Conservation (phyloP, 2,329 filamentous ascomycete species). For the Allantophomopsis cytisporea region DNA sequence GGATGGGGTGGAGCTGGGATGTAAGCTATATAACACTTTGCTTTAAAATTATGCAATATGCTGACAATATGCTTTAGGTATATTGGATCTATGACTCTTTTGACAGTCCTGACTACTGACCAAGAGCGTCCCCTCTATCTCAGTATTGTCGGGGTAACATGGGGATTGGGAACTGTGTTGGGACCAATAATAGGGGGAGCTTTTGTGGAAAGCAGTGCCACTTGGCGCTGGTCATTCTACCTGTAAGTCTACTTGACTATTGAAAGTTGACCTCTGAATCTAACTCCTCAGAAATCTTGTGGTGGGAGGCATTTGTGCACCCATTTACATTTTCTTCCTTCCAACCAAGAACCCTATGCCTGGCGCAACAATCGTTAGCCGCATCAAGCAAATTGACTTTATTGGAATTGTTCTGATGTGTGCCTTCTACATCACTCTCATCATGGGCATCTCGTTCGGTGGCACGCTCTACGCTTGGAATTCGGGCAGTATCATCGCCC, state of each 20-base stretch:
- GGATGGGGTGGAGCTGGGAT: slow-evolving; percentile 30
- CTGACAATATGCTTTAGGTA: no score
- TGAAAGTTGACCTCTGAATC: no score
- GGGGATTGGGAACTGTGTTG: slow-evolving; percentile 30
- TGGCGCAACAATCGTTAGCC: slow-evolving; percentile 1
- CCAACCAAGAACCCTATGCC: slow-evolving; percentile 20
- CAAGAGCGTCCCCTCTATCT: slow-evolving; percentile 21
- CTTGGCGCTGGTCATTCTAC: slow-evolving; percentile 38
- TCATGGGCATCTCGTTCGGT: slow-evolving; percentile 21
- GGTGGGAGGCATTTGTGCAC: slow-evolving; percentile 24
- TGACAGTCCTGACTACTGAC: slow-evolving; percentile 22
- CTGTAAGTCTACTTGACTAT: no score
- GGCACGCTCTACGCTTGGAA: slow-evolving; percentile 18
- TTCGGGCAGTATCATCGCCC: slow-evolving; percentile 12
- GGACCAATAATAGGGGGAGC: slow-evolving; percentile 34
- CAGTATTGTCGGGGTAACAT: slow-evolving; percentile 10
- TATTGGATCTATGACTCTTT: slow-evolving; percentile 29
- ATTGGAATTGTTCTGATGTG: slow-evolving; percentile 16
- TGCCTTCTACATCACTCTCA: slow-evolving; percentile 39
- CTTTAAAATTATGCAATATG: no score
- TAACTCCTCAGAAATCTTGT: slow-evolving; percentile 43
- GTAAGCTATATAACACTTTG: no score
- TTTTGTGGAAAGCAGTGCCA: slow-evolving; percentile 25
- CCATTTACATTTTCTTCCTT: slow-evolving; percentile 28
- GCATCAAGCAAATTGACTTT: slow-evolving; percentile 11